Conservation (phyloP, 805 yeast species). For the Candida vartiovaarae region DNA sequence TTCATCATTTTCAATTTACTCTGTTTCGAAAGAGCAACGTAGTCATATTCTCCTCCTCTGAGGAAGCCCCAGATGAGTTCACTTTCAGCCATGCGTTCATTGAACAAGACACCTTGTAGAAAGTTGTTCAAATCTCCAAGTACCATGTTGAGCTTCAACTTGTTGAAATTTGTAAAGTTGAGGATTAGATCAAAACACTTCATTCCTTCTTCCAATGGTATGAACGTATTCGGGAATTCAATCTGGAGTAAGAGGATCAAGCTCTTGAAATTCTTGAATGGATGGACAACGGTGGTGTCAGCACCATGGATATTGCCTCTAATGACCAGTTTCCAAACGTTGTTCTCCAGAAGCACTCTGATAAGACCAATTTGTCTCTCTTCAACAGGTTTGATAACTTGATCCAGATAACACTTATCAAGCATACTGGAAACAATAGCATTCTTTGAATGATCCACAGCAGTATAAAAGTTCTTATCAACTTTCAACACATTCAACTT, state of each 20-base stretch:
- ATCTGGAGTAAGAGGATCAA: conserved; percentile 29
- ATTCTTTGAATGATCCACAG: conserved; percentile 41
- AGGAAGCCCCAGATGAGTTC: conserved; percentile 39
- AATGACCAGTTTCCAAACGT: conserved; percentile 23
- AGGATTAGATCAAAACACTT: conserved; percentile 15
- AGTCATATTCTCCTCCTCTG: conserved; percentile 23
- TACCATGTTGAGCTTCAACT: conserved; percentile 40
- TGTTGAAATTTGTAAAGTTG: conserved; percentile 28
- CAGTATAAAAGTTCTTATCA: conserved; percentile 25
- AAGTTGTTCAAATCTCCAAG: conserved; percentile 43
- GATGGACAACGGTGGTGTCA: conserved; percentile 20
- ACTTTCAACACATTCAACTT: conserved; percentile 38
- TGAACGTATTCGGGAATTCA: conserved; percentile 29
- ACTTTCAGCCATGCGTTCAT: conserved; percentile 28
- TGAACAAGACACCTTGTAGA: conserved; percentile 35
- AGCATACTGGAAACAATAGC: conserved; percentile 27
- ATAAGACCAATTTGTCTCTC: conserved; percentile 27
- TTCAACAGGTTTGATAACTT: conserved; percentile 15
- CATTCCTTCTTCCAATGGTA: conserved; percentile 23
- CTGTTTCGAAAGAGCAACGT: conserved; percentile 30
- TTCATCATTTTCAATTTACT: conserved; percentile 20
- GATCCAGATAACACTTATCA: conserved; percentile 23
- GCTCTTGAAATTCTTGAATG: conserved; percentile 26
- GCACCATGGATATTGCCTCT: conserved; percentile 17
- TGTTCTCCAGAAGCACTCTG: conserved; percentile 28